Evolutionary conservation across 257 asterid genomes (phyloP), one percentile per base, ranked within the genome.

Genomic region (Scutellaria galericulata): DNA sequence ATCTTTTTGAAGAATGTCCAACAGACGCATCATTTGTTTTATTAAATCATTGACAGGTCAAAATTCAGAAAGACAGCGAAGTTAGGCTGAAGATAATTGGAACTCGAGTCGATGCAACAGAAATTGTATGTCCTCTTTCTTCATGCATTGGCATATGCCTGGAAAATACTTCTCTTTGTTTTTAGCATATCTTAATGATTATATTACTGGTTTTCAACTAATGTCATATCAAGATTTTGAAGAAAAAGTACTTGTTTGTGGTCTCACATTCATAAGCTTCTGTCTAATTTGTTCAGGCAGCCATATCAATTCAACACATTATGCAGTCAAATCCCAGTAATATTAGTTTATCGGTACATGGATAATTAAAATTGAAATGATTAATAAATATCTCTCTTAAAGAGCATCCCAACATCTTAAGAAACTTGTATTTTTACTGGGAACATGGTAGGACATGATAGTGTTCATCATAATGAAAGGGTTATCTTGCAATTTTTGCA

Each of bases 21-120:
- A 7, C 39, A 37, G 27, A 22, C 64, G 15, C 77, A 75, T 48
- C 51, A 45, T 37, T 75, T 62, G 63, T 52, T 62, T 70, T 18
- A 39, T 64, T 45, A 11, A 67, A 68, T 63, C 57, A 71, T 68
- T 59, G 58, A 47, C 85, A 84, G 86, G 86, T 83, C 47, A 86
- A 82, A 75, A 82, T 86, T 70, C 91, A 86, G 75, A 86, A 86
- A 78, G 91, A 83, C 5, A 86, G 88, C 76, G 91, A 83, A 77
- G 87, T 86, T 51, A 80, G 91, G 81, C 72, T 83, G 82, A 84
- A 86, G 86, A 86, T 86, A 6, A 82, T 86, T 63, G 91, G 91
- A 66, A 86, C 88, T 7, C 84, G 91, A 63, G 91, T 83, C 63
- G 91, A 89, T 82, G 96, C 97, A 22, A 91, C 97, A 20, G 91